phyloP scores from a whole-genome alignment of 352 stramenopile genomes.

The Phytophthora idaei region DNA sequence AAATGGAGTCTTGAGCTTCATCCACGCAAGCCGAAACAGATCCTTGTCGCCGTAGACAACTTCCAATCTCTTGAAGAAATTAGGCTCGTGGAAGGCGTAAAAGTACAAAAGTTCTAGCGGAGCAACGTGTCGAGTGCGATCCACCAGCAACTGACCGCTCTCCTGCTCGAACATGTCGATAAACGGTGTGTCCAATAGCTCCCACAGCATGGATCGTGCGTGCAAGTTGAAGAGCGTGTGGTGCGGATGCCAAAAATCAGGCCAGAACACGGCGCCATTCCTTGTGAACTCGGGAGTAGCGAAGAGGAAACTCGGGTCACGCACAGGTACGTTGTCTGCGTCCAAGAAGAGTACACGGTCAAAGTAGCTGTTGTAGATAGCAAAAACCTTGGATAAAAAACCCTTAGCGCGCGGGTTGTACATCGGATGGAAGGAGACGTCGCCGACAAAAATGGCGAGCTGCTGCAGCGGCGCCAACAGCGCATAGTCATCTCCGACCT shows the following conservation, averaged over 20 bases:
- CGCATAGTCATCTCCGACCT: slow-evolving; percentile 29
- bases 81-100: slow-evolving; percentile 43
- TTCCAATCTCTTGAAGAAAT: slow-evolving; percentile 36
- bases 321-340: slow-evolving; percentile 55
- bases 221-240: slow-evolving; percentile 67
- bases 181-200: slow-evolving; percentile 45
- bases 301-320: slow-evolving; percentile 60
- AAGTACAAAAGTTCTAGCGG: slow-evolving; percentile 50
- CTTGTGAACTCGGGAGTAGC: slow-evolving; percentile 31
- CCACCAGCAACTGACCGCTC: slow-evolving; percentile 60
- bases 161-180: slow-evolving; percentile 73
- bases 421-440: slow-evolving; percentile 37
- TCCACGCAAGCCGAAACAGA: slow-evolving; percentile 61
- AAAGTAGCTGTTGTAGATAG: slow-evolving; percentile 51
- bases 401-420: slow-evolving; percentile 36
- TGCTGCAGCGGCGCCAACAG: slow-evolving; percentile 28
- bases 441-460: slow-evolving; percentile 30
- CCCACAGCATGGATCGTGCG: slow-evolving; percentile 54
- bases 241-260: slow-evolving; percentile 66
- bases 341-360: slow-evolving; percentile 60
- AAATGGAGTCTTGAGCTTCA: slow-evolving; percentile 49
- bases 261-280: slow-evolving; percentile 66
- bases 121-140: slow-evolving; percentile 36
- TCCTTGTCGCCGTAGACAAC: slow-evolving; percentile 62
- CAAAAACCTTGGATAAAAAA: slow-evolving; percentile 59